A percentile compares a stretch with the other conserved stretches of the same genome.
phyloP scores from a whole-genome alignment of 305 asterid species.

The Fraxinus nigra region DNA sequence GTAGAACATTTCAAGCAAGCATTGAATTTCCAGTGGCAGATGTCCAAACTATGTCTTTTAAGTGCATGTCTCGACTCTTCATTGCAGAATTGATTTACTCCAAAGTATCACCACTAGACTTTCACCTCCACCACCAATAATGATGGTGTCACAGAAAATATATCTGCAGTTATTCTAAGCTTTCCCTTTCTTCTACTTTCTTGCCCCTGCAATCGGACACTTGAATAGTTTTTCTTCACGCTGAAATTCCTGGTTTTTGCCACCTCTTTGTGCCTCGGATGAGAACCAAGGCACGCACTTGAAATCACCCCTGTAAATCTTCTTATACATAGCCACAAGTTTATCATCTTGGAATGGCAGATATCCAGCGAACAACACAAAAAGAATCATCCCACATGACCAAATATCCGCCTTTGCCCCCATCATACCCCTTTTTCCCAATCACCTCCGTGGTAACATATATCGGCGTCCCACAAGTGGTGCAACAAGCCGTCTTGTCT shows the following conservation, averaged over 20 bases:
- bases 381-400: no score
- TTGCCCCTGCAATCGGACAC: constrained; percentile 28
- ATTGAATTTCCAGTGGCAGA: constrained; percentile 37
- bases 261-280: constrained; percentile 43
- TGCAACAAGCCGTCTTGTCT: constrained; percentile 48
- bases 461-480: no score
- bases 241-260: constrained; percentile 64
- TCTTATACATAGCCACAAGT: no score
- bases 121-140: constrained; percentile 81
- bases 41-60: constrained; percentile 77
- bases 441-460: no score
- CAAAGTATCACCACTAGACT: constrained; percentile 76
- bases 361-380: no score
- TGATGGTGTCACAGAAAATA: constrained; percentile 62
- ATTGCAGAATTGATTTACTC: constrained; percentile 83
- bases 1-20: constrained; percentile 36
- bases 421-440: no score
- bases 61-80: constrained; percentile 82
- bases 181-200: no score
- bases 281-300: no score
- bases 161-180: constrained; percentile 30
- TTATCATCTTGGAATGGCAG: no score
- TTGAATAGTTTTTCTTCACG: constrained; percentile 58
- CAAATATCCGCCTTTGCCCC: no score
- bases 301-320: no score